phyloP scores from a whole-genome alignment of 2,329 filamentous ascomycete species.

The Thelonectria olida region DNA sequence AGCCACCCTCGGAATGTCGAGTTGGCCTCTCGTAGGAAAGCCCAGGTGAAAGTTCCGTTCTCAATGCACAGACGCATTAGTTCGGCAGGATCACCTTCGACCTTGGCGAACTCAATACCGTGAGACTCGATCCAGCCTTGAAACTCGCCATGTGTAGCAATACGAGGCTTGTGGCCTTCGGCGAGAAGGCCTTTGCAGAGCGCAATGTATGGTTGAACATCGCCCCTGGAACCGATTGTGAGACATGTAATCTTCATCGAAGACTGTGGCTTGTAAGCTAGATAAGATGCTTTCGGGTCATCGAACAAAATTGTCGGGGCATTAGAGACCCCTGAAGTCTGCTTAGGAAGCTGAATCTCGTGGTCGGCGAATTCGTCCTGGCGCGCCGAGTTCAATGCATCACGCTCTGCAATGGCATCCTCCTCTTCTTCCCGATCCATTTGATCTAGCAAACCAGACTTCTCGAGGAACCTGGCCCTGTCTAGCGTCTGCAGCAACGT shows the following conservation, averaged over 20 bases:
- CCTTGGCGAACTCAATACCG: slow-evolving; percentile 89
- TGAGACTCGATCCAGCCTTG: slow-evolving; percentile 89
- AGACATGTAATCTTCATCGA: slow-evolving; percentile 88
- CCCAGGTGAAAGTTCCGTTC: slow-evolving; percentile 94
- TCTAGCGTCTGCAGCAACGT: slow-evolving; percentile 83
- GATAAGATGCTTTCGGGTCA: slow-evolving; percentile 84
- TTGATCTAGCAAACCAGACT: slow-evolving; percentile 72
- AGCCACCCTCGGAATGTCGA: slow-evolving; percentile 94
- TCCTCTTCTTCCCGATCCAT: slow-evolving; percentile 77
- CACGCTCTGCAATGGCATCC: slow-evolving; percentile 81
- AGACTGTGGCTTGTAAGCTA: slow-evolving; percentile 88
- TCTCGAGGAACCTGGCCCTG: slow-evolving; percentile 73
- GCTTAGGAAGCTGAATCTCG: slow-evolving; percentile 59
- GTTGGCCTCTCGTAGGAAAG: slow-evolving; percentile 89
- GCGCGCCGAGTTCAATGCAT: slow-evolving; percentile 80
- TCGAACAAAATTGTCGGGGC: slow-evolving; percentile 86
- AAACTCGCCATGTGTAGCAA: slow-evolving; percentile 93
- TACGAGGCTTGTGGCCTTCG: slow-evolving; percentile 86
- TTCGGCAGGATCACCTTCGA: slow-evolving; percentile 91
- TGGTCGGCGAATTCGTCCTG: slow-evolving; percentile 61
- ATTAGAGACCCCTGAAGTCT: slow-evolving; percentile 58
- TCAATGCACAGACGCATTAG: slow-evolving; percentile 97
- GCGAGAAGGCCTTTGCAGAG: slow-evolving; percentile 89
- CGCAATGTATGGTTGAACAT: slow-evolving; percentile 97
- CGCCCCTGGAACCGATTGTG: slow-evolving; percentile 93